Percentiles rank a stretch among this genome's conserved stretches.
phyloP scores from a whole-genome alignment of 2,329 filamentous ascomycete species.

The Botrytis galanthina region DNA sequence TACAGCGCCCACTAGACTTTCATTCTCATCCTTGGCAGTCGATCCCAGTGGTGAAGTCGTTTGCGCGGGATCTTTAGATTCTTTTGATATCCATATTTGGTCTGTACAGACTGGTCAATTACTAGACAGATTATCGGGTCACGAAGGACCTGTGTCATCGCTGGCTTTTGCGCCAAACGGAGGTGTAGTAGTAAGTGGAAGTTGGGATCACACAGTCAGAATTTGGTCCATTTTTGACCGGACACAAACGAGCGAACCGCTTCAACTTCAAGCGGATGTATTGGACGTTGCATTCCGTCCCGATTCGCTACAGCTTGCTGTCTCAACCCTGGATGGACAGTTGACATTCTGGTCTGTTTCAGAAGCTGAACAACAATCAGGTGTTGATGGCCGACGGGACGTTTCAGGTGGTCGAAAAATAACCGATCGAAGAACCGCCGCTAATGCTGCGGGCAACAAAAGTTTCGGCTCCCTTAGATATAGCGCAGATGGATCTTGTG shows the following conservation, averaged over 20 bases:
- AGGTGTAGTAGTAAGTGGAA: conserved; percentile 79
- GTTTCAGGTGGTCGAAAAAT: conserved; percentile 89
- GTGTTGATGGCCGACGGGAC: conserved; percentile 86
- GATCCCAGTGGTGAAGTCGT: conserved; percentile 96
- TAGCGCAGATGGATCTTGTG: conserved; percentile 85
- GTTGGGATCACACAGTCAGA: conserved; percentile 93
- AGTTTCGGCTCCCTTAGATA: conserved; percentile 85
- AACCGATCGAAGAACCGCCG: conserved; percentile 83
- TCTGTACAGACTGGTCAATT: conserved; percentile 96
- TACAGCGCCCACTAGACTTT: conserved; percentile 85
- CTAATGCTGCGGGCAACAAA: conserved; percentile 87
- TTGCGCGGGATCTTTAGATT: conserved; percentile 90
- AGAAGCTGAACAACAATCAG: conserved; percentile 81
- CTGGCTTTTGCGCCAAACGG: conserved; percentile 88
- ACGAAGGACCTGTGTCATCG: conserved; percentile 89
- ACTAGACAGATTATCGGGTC: conserved; percentile 83
- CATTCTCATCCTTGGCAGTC: conserved; percentile 93
- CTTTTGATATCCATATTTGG: conserved; percentile 97
- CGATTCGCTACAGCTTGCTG: conserved; percentile 85
- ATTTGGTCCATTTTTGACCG: conserved; percentile 95
- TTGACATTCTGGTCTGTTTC: conserved; percentile 92
- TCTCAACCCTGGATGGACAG: conserved; percentile 91
- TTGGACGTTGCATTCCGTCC: conserved; percentile 83
- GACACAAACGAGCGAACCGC: conserved; percentile 90
- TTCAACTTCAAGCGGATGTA: conserved; percentile 90